These are phyloP conservation scores for Kandelia obovata DNA, from an alignment of 345 rosid species.

Conservation along the genomic window DNA sequence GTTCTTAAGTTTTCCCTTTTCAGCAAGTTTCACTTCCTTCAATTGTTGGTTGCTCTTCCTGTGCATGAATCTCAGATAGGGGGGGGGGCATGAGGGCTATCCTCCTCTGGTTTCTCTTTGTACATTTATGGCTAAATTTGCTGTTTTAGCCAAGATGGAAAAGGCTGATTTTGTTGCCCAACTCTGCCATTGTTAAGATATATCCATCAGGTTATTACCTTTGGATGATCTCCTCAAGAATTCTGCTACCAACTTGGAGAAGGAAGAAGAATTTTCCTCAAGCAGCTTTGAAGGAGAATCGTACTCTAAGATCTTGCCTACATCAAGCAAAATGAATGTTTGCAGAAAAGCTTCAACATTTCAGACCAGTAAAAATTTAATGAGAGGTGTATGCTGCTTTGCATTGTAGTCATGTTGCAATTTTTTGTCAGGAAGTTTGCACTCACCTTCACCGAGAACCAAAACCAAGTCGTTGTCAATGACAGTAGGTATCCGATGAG, in stretches of 20 bases:
- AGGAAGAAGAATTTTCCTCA: conserved; percentile 50
- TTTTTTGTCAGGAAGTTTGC: not conserved
- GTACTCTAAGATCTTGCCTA: conserved; percentile 53
- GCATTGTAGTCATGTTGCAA: not conserved
- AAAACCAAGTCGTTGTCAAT: conserved; percentile 78
- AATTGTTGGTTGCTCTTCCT: no score
- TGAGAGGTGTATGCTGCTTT: no score
- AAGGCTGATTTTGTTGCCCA: not conserved
- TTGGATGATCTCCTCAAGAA: conserved; percentile 53
- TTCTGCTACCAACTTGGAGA: conserved; percentile 62
- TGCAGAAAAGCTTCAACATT: not conserved
- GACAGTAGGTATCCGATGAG: conserved; percentile 82
- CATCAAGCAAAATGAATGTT: conserved; percentile 8
- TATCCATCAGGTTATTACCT: conserved; percentile 17
- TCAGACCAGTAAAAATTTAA: no score
- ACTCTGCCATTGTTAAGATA: conserved; percentile 5
- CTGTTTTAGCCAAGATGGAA: not conserved
- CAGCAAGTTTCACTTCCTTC: no score
- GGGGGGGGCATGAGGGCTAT: no score
- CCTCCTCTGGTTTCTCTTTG: no score
- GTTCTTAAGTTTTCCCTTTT: no score
- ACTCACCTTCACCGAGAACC: conserved; percentile 74
- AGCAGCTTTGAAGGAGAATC: conserved; percentile 46
- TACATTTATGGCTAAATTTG: no score
- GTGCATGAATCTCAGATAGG: no score